These are phyloP conservation scores for Vitis rotundifolia DNA, from an alignment of 164 flowering plant genomes.

Conservation along the genomic window DNA sequence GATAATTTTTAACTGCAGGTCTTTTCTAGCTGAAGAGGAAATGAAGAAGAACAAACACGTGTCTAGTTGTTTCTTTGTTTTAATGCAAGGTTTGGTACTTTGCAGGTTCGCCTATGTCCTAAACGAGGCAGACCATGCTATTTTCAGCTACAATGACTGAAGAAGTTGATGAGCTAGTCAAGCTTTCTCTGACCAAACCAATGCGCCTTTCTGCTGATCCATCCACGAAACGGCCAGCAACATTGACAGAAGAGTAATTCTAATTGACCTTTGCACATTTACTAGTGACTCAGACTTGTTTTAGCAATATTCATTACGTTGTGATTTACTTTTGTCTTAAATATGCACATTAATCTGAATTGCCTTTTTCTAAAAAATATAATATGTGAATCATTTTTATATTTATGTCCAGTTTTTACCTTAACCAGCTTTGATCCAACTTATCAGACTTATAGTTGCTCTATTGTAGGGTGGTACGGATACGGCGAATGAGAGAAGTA, in stretches of 20 bases:
- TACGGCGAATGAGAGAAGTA: slow-evolving; percentile 80
- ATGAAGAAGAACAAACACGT: no score
- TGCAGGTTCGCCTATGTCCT: slow-evolving; percentile 81
- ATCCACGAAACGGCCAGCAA: slow-evolving; percentile 77
- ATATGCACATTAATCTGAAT: not conserved
- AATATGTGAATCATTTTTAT: not conserved
- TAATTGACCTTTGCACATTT: not conserved
- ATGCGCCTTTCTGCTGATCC: slow-evolving; percentile 96
- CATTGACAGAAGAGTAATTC: slow-evolving; percentile 85
- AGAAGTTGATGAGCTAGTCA: slow-evolving; percentile 82
- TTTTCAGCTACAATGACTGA: slow-evolving; percentile 99
- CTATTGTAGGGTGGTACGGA: slow-evolving; percentile 73
- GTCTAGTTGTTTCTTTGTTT: not conserved
- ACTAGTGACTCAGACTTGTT: not conserved
- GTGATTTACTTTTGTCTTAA: not conserved
- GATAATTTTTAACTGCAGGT: no score
- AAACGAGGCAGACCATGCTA: slow-evolving; percentile 90
- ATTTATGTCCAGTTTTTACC: no score
- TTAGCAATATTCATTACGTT: not conserved
- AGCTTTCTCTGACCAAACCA: slow-evolving; percentile 81
- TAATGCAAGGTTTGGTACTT: not conserved
- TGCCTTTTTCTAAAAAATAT: not conserved
- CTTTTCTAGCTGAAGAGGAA: no score
- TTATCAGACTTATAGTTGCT: not conserved
- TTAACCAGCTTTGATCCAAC: not conserved